These are phyloP conservation scores for Leccinum rimulosum DNA, from an alignment of 768 basidiomycete genomes.

Conservation along the genomic window DNA sequence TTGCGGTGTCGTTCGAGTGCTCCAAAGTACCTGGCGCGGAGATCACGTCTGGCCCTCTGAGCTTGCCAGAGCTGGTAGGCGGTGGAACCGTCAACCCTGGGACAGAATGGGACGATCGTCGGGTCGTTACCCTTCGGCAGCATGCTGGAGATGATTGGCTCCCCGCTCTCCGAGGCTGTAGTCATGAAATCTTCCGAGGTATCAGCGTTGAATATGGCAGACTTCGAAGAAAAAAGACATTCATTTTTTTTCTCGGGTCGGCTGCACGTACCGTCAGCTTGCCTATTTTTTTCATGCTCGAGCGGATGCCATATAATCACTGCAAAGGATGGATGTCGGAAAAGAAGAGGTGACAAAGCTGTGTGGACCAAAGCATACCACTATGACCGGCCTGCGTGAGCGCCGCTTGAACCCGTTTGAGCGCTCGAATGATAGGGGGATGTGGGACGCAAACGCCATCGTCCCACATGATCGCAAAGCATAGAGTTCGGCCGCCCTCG, in stretches of 20 bases:
- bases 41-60: slow-evolving; percentile 43
- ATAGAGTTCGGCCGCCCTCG: slow-evolving; percentile 47
- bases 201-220: slow-evolving; percentile 46
- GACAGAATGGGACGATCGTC: slow-evolving; percentile 25
- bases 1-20: slow-evolving; percentile 37
- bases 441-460: slow-evolving; percentile 59
- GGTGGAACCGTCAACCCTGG: slow-evolving; percentile 30
- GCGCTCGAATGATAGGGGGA: slow-evolving; percentile 61
- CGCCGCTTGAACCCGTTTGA: slow-evolving; percentile 55
- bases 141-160: slow-evolving; percentile 56
- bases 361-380: slow-evolving; percentile 38
- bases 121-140: slow-evolving; percentile 26
- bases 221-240: slow-evolving; percentile 24
- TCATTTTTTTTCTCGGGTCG: background rate
- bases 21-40: slow-evolving; percentile 62
- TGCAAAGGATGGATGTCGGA: slow-evolving; percentile 20
- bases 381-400: slow-evolving; percentile 61
- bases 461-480: slow-evolving; percentile 66
- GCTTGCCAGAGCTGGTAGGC: slow-evolving; percentile 72
- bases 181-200: slow-evolving; percentile 24
- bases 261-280: slow-evolving; percentile 40
- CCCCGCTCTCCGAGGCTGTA: slow-evolving; percentile 41
- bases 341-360: background rate
- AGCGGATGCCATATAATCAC: slow-evolving; percentile 70
- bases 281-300: slow-evolving; percentile 47